Base-by-base conservation (phyloP, 1,139 yeast genomes). In the Zygosaccharomyces pseudobailii region DNA sequence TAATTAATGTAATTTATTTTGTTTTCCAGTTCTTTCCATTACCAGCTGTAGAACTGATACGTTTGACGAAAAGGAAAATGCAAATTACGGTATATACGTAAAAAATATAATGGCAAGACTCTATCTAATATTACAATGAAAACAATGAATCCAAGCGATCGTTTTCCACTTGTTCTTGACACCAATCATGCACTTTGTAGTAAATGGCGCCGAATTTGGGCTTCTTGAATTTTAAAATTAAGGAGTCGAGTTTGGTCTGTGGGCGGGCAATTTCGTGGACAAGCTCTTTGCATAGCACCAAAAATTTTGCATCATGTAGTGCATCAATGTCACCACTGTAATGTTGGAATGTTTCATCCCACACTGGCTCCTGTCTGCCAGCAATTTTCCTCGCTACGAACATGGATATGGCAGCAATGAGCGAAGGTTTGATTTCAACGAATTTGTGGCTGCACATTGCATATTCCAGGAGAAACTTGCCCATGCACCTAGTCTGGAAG, bases 371-470 rank as follows among this genome's bases (percentile, higher is more conserved):
- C 3, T 46, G 36, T 27, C 56, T 46, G 36, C 52, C 48, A 7
- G 46, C 40, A 63, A 89, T 85, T 55, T 76, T 74, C 56, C 96
- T 76, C 10, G 97, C 84, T 42, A 89, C 74, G 64, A 78, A 86
- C 96, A 90, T 89, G 39, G 97, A 87, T 47, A 94, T 82, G 2
- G 96, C 96, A 27, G 95, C 81, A 58, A 90, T 79, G 53, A 82
- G 74, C n/a, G 95, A 85, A 10, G 97, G 96, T 51, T 79, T 75
- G 62, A 75, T 74, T 23, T 86, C 84, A 59, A 89, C 76, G 62
- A 90, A 84, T 57, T 80, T 78, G 65, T 86, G 85, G 63, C 87
- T 96, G 52, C 89, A 79, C 42, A 84, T 75, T 19, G 90, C 78
- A 42, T 87, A 81, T 67, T 92, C 98, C 55, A 92, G 71, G 50